Evolutionary conservation across 768 basidiomycete genomes (phyloP).

Genomic region (Aureoboletus auriporus): DNA sequence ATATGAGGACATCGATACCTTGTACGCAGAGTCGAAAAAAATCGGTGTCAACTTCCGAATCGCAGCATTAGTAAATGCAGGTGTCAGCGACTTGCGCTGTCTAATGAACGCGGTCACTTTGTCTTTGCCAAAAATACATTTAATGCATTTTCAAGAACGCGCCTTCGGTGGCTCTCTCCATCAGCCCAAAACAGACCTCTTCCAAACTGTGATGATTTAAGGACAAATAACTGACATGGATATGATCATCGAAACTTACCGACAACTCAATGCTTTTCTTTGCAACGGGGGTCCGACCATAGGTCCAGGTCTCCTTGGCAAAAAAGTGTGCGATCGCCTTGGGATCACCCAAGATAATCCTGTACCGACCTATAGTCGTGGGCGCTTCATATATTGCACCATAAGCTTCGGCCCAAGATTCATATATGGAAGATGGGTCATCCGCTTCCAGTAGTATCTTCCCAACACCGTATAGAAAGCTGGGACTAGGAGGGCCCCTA

Average conservation of each 20-base stretch:
- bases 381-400: constrained; percentile 12
- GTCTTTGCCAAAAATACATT: background rate
- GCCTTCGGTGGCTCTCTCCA: constrained; percentile 45
- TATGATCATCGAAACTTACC: background rate
- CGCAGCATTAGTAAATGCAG: constrained; percentile 22
- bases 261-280: constrained; percentile 31
- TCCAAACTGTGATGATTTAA: constrained; percentile 14
- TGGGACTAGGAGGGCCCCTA: constrained; percentile 14
- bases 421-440: constrained; percentile 11
- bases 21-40: constrained; percentile 28
- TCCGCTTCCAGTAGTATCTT: background rate
- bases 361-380: constrained; percentile 6
- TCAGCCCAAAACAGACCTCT: constrained; percentile 29
- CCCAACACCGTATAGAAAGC: constrained; percentile 14
- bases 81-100: constrained; percentile 25
- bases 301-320: constrained; percentile 23
- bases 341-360: constrained; percentile 34
- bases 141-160: background rate
- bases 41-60: constrained; percentile 20
- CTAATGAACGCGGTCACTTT: constrained; percentile 1
- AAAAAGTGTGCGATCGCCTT: constrained; percentile 25
- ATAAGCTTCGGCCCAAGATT: constrained; percentile 17
- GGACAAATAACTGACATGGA: too few species aligned
- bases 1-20: constrained; percentile 8
- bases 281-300: constrained; percentile 36